These are phyloP conservation scores for Coemansia sp. DNA, from an alignment of 192 early-diverging fungal species.

Conservation along the genomic window DNA sequence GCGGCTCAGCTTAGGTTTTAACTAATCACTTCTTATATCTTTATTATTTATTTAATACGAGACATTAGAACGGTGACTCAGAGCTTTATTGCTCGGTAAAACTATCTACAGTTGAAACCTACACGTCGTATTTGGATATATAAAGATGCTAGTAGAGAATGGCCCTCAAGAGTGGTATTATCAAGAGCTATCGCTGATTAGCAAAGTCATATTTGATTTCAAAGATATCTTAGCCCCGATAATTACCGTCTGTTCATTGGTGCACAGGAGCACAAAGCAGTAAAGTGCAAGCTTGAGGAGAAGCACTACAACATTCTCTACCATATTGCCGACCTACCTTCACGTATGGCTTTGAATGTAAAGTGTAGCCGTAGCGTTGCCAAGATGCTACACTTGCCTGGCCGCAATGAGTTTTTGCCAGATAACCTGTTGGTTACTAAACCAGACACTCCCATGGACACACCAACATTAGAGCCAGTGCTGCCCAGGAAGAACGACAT, in stretches of 20 bases:
- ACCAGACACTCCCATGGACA: not conserved
- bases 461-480: slow-evolving; percentile 12
- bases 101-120: too few relatives aligned
- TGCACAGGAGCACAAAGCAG: not conserved
- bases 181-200: slow-evolving; percentile 38
- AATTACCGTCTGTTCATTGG: slow-evolving; percentile 55
- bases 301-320: slow-evolving; percentile 81
- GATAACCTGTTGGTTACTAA: slow-evolving; percentile 25
- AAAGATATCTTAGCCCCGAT: slow-evolving; percentile 47
- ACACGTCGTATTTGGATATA: slow-evolving; percentile 27
- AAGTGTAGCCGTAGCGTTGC: not conserved
- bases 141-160: slow-evolving; percentile 5
- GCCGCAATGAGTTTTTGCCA: slow-evolving; percentile 17
- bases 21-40: too few relatives aligned
- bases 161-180: slow-evolving; percentile 28
- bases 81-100: too few relatives aligned
- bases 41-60: too few relatives aligned
- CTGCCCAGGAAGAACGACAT: slow-evolving; percentile 7
- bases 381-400: slow-evolving; percentile 6
- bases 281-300: slow-evolving; percentile 56
- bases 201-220: slow-evolving; percentile 31
- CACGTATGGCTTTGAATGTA: not conserved
- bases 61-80: too few relatives aligned
- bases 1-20: too few relatives aligned
- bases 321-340: slow-evolving; percentile 35